Evolutionary conservation across 345 rosid species (phyloP).

Genomic region (Linum lewisii): DNA sequence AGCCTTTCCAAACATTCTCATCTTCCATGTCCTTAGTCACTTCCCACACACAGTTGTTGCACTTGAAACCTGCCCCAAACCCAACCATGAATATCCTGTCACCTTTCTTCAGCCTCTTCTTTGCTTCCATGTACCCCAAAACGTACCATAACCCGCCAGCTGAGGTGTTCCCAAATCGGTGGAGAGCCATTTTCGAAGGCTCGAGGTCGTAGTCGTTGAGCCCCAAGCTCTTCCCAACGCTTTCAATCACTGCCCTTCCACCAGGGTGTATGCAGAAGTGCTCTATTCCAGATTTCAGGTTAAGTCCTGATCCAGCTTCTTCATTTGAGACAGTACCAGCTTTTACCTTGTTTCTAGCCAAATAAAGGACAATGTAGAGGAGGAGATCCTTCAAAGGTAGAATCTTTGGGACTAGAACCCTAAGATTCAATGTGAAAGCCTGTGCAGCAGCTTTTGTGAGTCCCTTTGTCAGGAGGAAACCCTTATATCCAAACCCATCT

Average conservation of each 20-base stretch:
- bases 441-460: too few species aligned
- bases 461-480: constrained; percentile 40
- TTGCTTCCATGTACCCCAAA: constrained; percentile 24
- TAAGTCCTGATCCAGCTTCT: constrained; percentile 6
- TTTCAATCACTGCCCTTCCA: constrained; percentile 19
- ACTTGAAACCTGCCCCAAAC: constrained; percentile 25
- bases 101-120: constrained; percentile 20
- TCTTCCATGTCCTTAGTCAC: constrained; percentile 13
- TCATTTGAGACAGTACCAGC: too few species aligned
- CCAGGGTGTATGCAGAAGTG: constrained; percentile 27
- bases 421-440: constrained; percentile 48
- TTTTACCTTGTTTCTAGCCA: background rate
- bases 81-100: constrained; percentile 20
- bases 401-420: constrained; percentile 39
- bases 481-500: constrained; percentile 41
- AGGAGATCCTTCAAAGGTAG: constrained; percentile 11
- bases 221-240: constrained; percentile 12
- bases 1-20: constrained; percentile 15
- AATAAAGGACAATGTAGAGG: constrained; percentile 1
- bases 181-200: constrained; percentile 24
- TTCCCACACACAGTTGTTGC: constrained; percentile 23
- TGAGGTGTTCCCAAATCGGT: constrained; percentile 24
- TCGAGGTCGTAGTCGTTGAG: constrained; percentile 20
- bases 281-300: constrained; percentile 17
- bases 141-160: constrained; percentile 24